These are phyloP conservation scores for Mrakia gelida DNA, from an alignment of 768 basidiomycete genomes.

Conservation along the genomic window DNA sequence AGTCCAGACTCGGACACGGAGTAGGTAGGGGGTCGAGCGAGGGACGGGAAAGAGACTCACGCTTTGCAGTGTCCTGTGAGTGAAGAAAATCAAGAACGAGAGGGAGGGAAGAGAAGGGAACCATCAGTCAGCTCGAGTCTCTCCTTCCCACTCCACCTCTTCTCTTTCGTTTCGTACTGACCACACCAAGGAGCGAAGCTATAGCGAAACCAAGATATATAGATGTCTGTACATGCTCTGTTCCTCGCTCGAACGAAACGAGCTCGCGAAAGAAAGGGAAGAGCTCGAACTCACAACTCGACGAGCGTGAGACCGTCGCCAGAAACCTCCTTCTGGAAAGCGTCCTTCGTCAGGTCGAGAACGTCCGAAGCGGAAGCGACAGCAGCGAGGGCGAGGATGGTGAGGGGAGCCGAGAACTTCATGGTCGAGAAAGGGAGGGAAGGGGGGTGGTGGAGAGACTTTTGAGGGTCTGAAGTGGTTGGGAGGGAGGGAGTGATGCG, in stretches of 20 bases:
- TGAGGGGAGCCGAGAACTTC: conserved; percentile 48
- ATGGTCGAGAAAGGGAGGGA: neutral
- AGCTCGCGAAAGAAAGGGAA: neutral
- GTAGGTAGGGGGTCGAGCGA: neutral
- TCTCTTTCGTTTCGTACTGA: neutral
- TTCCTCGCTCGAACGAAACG: neutral
- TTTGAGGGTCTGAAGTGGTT: no score
- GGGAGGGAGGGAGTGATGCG: neutral
- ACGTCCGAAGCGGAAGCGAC: conserved; percentile 70
- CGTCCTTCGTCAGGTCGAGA: conserved; percentile 62
- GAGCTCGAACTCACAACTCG: neutral
- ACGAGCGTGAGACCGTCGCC: conserved; percentile 56
- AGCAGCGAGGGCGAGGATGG: conserved; percentile 52
- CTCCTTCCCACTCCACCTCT: neutral
- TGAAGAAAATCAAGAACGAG: neutral
- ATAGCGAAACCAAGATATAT: no score
- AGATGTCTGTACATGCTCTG: neutral
- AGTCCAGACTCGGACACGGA: neutral
- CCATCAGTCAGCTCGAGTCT: conserved; percentile 6
- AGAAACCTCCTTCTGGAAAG: conserved; percentile 64
- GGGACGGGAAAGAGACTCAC: neutral
- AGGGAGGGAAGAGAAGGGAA: neutral
- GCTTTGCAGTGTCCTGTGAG: conserved; percentile 29
- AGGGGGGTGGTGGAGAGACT: no score
- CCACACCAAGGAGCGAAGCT: conserved; percentile 17